Evolutionary conservation across 1,284 basidiomycete genomes (phyloP).

Genomic region (Pseudozyma thailandica): DNA sequence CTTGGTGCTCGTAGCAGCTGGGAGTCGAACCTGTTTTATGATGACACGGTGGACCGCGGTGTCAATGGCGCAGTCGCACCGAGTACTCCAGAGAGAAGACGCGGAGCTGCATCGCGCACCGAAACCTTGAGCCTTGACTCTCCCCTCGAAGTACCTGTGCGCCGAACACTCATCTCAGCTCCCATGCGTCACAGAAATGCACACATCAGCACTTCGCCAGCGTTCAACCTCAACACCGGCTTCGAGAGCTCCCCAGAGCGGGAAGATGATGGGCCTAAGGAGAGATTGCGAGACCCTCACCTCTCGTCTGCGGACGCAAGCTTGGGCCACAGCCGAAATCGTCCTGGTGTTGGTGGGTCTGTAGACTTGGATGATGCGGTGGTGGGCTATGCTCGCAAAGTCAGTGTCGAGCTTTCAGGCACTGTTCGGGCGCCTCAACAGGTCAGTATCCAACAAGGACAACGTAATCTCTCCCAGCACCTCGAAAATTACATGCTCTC

Average conservation of each 20-base stretch:
- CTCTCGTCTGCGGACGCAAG: constrained; percentile 1
- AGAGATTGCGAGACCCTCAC: constrained; percentile 8
- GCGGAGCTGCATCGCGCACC: constrained; percentile 12
- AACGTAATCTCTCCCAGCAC: constrained; percentile 45
- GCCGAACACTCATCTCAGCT: constrained; percentile 27
- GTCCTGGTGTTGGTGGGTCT: constrained; percentile 10
- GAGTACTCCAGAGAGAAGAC: constrained; percentile 26
- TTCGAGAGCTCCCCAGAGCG: constrained; percentile 44
- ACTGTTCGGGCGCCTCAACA: constrained; percentile 29
- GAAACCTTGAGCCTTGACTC: constrained; percentile 32
- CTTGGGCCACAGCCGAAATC: constrained; percentile 9
- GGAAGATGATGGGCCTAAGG: constrained; percentile 10
- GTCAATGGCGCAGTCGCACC: constrained; percentile 20
- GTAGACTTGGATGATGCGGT: constrained; percentile 40
- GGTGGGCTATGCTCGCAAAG: constrained; percentile 44
- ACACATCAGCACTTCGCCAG: constrained; percentile 58
- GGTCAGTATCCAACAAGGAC: constrained; percentile 40
- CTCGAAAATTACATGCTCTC: constrained; percentile 36
- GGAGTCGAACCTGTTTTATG: constrained; percentile 55
- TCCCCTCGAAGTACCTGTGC: constrained; percentile 48
- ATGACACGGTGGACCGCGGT: constrained; percentile 33
- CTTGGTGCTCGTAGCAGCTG: constrained; percentile 53
- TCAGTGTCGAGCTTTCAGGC: constrained; percentile 35
- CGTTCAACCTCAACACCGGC: constrained; percentile 48
- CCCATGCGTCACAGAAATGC: constrained; percentile 58